A percentile compares a stretch with the other conserved stretches of the same genome.
phyloP scores from a whole-genome alignment of 75 land plant genomes.

The Selaginella tamariscina region DNA sequence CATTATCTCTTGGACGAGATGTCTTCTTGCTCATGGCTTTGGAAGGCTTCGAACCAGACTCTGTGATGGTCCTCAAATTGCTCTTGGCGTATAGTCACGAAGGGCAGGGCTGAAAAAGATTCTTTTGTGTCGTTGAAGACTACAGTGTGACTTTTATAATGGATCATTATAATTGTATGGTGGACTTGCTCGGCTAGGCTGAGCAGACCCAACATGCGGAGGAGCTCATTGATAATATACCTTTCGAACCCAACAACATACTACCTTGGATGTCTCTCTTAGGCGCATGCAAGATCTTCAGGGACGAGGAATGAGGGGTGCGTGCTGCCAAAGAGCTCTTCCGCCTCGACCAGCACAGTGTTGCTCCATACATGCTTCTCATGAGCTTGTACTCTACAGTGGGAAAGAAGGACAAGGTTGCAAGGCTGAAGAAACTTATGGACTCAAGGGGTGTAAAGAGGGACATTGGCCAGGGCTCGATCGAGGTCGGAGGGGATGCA shows the following conservation, averaged over 20 bases:
- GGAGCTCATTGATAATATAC: conserved; percentile 4
- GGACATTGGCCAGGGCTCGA: neutral
- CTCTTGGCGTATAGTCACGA: neutral
- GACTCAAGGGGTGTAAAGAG: neutral
- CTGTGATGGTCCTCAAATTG: neutral
- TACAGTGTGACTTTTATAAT: neutral
- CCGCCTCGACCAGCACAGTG: neutral
- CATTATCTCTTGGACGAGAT: conserved; percentile 5
- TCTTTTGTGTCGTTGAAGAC: neutral
- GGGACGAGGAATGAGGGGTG: neutral
- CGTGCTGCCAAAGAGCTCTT: conserved; percentile 3
- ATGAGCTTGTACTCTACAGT: neutral
- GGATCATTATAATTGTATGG: neutral
- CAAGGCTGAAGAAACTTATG: neutral
- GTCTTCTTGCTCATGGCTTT: neutral
- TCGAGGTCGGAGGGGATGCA: neutral
- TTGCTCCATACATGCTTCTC: neutral
- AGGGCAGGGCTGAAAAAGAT: neutral
- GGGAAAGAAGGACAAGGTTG: neutral
- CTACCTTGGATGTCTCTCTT: conserved; percentile 1
- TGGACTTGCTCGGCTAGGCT: neutral
- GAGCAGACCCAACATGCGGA: neutral
- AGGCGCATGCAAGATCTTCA: neutral
- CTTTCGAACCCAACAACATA: neutral
- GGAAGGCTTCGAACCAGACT: neutral